Evolutionary conservation across 306 rosid genomes (phyloP).

Genomic region (Delonix regia): DNA sequence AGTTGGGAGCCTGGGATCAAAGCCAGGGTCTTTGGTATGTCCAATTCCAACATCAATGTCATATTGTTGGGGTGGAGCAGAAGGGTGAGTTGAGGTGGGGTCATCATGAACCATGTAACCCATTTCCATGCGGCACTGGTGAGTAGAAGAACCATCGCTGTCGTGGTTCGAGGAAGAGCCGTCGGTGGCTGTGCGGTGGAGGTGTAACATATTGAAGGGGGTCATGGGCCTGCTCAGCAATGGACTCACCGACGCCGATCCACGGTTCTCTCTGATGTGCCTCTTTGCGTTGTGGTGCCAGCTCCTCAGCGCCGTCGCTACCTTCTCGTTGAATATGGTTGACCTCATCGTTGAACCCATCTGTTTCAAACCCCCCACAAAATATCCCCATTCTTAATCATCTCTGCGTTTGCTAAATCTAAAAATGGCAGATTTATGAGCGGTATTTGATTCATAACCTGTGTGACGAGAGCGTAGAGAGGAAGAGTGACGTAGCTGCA

Average conservation of each 20-base stretch:
- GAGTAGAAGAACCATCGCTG: neutral
- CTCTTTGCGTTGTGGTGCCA: constrained; percentile 71
- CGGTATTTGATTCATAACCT: no score
- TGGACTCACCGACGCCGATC: constrained; percentile 31
- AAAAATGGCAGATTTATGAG: no score
- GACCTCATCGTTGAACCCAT: constrained; percentile 83
- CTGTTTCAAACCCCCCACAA: constrained; percentile 37
- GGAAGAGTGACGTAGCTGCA: constrained; percentile 84
- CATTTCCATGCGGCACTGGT: neutral
- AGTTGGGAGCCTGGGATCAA: no score
- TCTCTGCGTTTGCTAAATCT: neutral
- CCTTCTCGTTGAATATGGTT: constrained; percentile 69
- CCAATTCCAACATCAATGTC: constrained; percentile 33
- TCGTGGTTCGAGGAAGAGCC: constrained; percentile 8
- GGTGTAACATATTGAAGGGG: constrained; percentile 49
- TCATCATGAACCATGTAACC: neutral
- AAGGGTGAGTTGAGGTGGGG: neutral
- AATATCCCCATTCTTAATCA: neutral
- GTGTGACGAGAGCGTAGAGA: constrained; percentile 76
- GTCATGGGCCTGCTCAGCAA: constrained; percentile 38
- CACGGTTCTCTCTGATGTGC: constrained; percentile 57
- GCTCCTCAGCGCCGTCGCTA: constrained; percentile 64
- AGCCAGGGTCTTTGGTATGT: no score
- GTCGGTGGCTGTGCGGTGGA: constrained; percentile 43
- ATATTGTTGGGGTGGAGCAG: constrained; percentile 25